Conservation (phyloP, 176 grass and related monocot species). For the Bothriochloa decipiens region DNA sequence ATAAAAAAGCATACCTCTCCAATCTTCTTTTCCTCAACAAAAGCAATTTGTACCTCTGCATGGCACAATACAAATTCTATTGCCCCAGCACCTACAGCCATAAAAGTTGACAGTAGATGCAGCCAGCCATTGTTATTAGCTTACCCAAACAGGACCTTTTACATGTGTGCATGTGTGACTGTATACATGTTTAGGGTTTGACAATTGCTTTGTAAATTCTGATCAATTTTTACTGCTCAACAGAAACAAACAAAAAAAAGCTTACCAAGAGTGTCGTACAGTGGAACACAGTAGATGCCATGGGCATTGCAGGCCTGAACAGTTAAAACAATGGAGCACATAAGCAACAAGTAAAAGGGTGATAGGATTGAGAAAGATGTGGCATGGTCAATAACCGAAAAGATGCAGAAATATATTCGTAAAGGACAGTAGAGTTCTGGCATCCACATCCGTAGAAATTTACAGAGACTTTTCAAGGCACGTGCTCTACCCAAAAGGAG, state of each 20-base stretch:
- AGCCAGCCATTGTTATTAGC: constrained; percentile 1
- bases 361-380: neutral
- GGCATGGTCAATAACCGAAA: constrained; percentile 8
- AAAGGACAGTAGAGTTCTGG: neutral
- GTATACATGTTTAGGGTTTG: constrained; percentile 11
- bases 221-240: neutral
- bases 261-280: constrained; percentile 97
- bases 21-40: constrained; percentile 96
- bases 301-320: constrained; percentile 90
- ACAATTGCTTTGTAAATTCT: constrained; percentile 28
- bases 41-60: constrained; percentile 87
- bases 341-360: constrained; percentile 10
- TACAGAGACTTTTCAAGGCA: neutral
- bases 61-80: constrained; percentile 94
- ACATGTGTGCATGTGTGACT: neutral
- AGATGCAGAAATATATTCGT: neutral
- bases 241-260: constrained; percentile 25
- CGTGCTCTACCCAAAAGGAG: neutral
- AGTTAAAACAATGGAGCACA: constrained; percentile 33
- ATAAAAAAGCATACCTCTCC: constrained; percentile 60
- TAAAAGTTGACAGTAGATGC: constrained; percentile 24
- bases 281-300: constrained; percentile 90
- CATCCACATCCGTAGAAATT: neutral
- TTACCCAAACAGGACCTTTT: neutral
- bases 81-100: constrained; percentile 72